phyloP scores from a whole-genome alignment of 176 grass and related monocot species.

The Eragrostis curvula region DNA sequence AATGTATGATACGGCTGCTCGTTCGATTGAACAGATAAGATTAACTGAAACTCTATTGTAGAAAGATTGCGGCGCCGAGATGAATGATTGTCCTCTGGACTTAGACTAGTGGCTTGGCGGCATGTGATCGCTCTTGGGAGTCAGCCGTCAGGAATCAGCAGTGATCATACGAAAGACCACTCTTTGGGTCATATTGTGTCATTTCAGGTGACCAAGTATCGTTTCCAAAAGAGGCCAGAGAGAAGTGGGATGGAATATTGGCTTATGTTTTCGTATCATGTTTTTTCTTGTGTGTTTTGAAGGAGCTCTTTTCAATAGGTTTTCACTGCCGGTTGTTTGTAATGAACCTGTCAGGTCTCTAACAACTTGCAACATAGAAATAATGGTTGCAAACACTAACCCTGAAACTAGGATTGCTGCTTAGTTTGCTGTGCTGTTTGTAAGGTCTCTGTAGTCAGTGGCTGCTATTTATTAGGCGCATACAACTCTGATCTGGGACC shows the following conservation, averaged over 20 bases:
- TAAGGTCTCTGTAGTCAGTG: background rate
- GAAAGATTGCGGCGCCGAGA: background rate
- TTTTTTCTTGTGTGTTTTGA: background rate
- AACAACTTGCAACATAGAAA: background rate
- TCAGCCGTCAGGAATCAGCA: background rate
- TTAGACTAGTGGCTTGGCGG: background rate
- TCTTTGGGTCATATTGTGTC: background rate
- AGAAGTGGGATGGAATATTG: background rate
- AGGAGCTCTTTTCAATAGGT: background rate
- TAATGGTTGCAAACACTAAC: background rate
- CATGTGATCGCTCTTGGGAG: background rate
- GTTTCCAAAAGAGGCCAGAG: background rate
- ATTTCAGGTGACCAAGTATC: background rate
- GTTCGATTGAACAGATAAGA: background rate
- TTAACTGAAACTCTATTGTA: background rate
- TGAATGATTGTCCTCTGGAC: background rate
- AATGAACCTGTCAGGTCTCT: background rate
- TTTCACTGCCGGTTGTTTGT: background rate
- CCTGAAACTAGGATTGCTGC: background rate
- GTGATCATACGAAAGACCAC: background rate
- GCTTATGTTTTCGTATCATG: background rate
- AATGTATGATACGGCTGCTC: background rate
- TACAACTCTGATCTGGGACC: background rate
- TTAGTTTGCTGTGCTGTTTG: background rate
- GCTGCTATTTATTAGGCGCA: background rate